Conservation (phyloP, 305 asterid genomes). For the Plantago coronopus region DNA sequence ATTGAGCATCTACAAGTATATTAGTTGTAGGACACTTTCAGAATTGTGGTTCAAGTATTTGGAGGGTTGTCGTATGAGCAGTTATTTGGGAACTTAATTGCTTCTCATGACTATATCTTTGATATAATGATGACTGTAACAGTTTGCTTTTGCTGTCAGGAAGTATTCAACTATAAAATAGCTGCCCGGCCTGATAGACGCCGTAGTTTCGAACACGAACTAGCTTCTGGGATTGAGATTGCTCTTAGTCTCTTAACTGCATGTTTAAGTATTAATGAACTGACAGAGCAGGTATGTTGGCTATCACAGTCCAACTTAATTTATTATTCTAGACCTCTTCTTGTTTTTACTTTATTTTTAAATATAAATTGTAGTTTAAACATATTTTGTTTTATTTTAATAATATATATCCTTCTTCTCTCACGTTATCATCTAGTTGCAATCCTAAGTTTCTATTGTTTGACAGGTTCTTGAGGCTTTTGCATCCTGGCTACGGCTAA, state of each 20-base stretch:
- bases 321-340: constrained; percentile 1
- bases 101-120: constrained; percentile 16
- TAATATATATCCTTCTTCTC: constrained; percentile 19
- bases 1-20: background rate
- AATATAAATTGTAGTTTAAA: constrained; percentile 4
- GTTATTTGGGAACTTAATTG: background rate
- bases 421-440: constrained; percentile 17
- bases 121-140: constrained; percentile 18
- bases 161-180: constrained; percentile 90
- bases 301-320: constrained; percentile 7
- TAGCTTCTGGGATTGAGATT: constrained; percentile 68
- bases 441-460: constrained; percentile 27
- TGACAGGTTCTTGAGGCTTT: constrained; percentile 93
- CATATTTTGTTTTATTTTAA: constrained; percentile 3
- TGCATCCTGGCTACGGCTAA: constrained; percentile 96
- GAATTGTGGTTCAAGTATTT: constrained; percentile 12
- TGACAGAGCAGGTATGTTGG: constrained; percentile 71
- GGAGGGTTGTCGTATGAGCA: constrained; percentile 14
- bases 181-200: constrained; percentile 99
- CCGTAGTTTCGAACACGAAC: constrained; percentile 83
- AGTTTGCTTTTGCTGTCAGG: constrained; percentile 46
- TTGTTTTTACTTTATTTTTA: no score
- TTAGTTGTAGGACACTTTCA: constrained; percentile 11
- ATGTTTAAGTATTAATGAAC: constrained; percentile 75
- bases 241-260: constrained; percentile 84